These are phyloP conservation scores for Arthrobotrys pseudoclavata DNA, from an alignment of 2,329 filamentous ascomycete species.

Conservation along the genomic window DNA sequence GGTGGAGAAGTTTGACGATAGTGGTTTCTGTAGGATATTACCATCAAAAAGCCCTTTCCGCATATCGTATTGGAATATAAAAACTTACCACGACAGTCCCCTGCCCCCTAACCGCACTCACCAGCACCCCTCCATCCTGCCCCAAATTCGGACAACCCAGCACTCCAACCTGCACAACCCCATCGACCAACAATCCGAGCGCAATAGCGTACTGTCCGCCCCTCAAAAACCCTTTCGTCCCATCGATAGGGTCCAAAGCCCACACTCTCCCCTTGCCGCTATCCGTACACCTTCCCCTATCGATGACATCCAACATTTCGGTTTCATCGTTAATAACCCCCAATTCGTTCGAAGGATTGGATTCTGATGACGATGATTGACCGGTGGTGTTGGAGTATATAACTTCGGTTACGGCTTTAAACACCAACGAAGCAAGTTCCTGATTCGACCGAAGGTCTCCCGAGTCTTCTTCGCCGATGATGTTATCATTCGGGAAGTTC, in stretches of 20 bases:
- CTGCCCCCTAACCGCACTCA: constrained; percentile 83
- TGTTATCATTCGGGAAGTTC: constrained; percentile 89
- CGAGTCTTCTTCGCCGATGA: constrained; percentile 96
- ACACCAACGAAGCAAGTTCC: constrained; percentile 80
- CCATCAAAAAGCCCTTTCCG: neutral
- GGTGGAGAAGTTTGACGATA: constrained; percentile 70
- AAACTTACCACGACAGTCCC: constrained; percentile 75
- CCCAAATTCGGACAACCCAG: constrained; percentile 94
- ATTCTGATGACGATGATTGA: constrained; percentile 13
- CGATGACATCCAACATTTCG: constrained; percentile 77
- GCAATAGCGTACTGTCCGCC: constrained; percentile 98
- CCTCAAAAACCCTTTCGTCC: constrained; percentile 95
- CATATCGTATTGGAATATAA: neutral
- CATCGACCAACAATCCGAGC: constrained; percentile 90
- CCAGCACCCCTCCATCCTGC: constrained; percentile 84
- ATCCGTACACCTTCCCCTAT: constrained; percentile 78
- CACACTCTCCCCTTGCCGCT: constrained; percentile 85
- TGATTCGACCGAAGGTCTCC: constrained; percentile 80
- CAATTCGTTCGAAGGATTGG: constrained; percentile 53
- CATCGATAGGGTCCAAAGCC: constrained; percentile 97
- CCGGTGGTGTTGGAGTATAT: constrained; percentile 13
- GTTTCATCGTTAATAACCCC: constrained; percentile 77
- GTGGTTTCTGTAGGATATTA: constrained; percentile 71
- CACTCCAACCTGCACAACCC: constrained; percentile 92
- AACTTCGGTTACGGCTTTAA: constrained; percentile 68